Evolutionary conservation across 495 filamentous ascomycete species (phyloP), one percentile per base, ranked within the genome.

Genomic region (Peziza echinospora): DNA sequence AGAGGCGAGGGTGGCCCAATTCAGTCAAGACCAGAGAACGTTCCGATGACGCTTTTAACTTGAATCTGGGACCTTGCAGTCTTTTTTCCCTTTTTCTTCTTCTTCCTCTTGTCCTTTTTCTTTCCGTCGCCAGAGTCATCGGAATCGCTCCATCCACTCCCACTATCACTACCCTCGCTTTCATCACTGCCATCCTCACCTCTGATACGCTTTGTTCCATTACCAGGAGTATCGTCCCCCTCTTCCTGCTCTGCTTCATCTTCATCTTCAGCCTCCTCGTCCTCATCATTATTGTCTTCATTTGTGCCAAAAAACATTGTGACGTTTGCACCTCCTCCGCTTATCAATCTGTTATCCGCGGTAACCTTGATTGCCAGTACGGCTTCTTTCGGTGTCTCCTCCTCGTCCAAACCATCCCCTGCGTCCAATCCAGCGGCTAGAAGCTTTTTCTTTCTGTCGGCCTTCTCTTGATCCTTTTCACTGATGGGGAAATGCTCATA

Each of bases 341-440:
- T 44, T 5, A 22, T 19, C 24, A 21, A 28, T 49, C 44, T 53
- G 13, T 49, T 26, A 30, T 17, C 44, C 41, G 55, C 25, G 46
- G 24, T 5, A 51, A 56, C 21, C 30, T 62, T 16, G 24, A 49
- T 21, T 49, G 47, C 23, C 46, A 52, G 13, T 58, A 66, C 53
- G 65, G 67, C 30, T 17, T 37, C 30, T 17, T 17, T 11, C 6
- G 30, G 30, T 37, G 13, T 17, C 30, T 37, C 30, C 30, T 37
- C 30, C 30, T 37, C 30, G 19, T 11, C 30, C 13, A 37, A 17
- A n/a, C n/a, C n/a, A 13, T 37, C 30, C 13, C 19, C 19, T 17
- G 2, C 30, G 19, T 37, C 30, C 6, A 37, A 3, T 7, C 30
- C 30, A 3, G 30, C 30, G 3, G 30, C 30, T 37, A 13, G 13